phyloP scores from a whole-genome alignment of 2,329 filamentous ascomycete genomes.

The Claviceps purpurea region DNA sequence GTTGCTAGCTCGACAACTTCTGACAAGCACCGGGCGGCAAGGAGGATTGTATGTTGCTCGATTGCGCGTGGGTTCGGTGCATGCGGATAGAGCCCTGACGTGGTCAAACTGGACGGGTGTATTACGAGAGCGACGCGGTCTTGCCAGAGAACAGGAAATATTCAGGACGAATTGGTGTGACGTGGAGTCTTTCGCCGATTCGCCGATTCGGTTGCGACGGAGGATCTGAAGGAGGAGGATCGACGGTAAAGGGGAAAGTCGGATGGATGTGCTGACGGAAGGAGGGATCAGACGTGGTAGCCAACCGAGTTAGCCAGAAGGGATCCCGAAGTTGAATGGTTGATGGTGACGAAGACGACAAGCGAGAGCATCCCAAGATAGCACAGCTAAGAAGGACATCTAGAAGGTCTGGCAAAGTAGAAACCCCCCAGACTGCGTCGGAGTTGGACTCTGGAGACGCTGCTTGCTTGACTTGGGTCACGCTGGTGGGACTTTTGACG shows the following conservation, averaged over 20 bases:
- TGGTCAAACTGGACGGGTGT: neutral
- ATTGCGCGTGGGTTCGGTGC: neutral
- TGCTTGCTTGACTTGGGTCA: too few relatives aligned
- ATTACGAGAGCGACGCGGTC: neutral
- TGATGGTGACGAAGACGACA: neutral
- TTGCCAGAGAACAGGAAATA: neutral
- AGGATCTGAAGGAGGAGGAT: neutral
- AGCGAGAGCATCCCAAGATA: neutral
- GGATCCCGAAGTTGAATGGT: neutral
- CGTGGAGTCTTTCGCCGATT: neutral
- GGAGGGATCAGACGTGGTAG: neutral
- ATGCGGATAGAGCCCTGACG: neutral
- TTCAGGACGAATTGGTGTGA: neutral
- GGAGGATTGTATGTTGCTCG: neutral
- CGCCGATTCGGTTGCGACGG: neutral
- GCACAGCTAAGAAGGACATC: neutral
- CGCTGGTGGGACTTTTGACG: too few relatives aligned
- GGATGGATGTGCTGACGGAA: neutral
- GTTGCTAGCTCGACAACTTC: neutral
- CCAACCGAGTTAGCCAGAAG: neutral
- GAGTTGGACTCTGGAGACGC: too few relatives aligned
- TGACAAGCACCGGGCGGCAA: neutral
- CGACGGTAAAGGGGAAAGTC: neutral
- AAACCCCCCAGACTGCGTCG: neutral
- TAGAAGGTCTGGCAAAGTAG: neutral